A percentile compares a stretch with the other conserved stretches of the same genome.
Evolutionary conservation across 1,139 yeast species (phyloP).

Genomic region (Hanseniaspora uvarum): DNA sequence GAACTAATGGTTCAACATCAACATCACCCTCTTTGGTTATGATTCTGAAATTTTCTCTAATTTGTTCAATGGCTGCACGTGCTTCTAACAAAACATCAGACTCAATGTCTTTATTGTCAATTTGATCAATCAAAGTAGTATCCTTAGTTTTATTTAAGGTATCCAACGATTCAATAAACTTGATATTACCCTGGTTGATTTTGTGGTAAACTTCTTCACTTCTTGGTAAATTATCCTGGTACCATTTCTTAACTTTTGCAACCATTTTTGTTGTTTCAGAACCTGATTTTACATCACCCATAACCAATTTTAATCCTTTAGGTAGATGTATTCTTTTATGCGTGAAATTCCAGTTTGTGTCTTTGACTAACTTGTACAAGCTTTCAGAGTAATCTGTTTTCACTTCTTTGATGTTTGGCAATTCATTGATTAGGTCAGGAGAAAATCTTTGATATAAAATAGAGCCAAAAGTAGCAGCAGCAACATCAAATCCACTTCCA

Average conservation of each 20-base stretch:
- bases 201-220: constrained; percentile 44
- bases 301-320: constrained; percentile 51
- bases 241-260: constrained; percentile 65
- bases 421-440: constrained; percentile 41
- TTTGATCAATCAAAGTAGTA: constrained; percentile 26
- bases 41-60: constrained; percentile 46
- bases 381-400: constrained; percentile 25
- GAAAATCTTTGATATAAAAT: constrained; percentile 67
- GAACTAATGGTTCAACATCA: constrained; percentile 75
- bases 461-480: constrained; percentile 88
- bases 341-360: constrained; percentile 48
- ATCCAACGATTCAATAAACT: constrained; percentile 42
- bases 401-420: constrained; percentile 28
- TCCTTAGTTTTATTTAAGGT: constrained; percentile 33
- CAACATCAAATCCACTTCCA: constrained; percentile 96
- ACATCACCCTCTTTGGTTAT: constrained; percentile 65
- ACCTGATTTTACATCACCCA: constrained; percentile 92
- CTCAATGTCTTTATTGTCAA: constrained; percentile 18
- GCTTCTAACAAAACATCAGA: constrained; percentile 25
- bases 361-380: constrained; percentile 37
- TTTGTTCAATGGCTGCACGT: constrained; percentile 36
- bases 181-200: constrained; percentile 50
- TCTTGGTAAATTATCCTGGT: constrained; percentile 40
- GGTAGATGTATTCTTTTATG: constrained; percentile 55
- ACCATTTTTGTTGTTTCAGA: constrained; percentile 91